Conservation (phyloP, 2,329 filamentous ascomycete species). For the Xylariaceae sp. region DNA sequence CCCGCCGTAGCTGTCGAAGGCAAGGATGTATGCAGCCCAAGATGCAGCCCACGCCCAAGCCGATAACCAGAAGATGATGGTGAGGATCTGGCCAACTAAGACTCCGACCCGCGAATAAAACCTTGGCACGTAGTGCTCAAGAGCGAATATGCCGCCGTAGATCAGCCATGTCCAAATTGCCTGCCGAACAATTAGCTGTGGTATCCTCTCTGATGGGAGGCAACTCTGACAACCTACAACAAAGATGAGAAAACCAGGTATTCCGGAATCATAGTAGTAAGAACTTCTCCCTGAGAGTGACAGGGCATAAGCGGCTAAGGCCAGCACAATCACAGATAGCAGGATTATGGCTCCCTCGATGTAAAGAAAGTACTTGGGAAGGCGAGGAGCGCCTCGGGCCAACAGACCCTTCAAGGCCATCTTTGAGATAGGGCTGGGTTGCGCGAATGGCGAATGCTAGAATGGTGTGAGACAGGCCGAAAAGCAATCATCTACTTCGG, state of each 20-base stretch:
- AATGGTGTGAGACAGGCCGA: no score
- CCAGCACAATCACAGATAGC: constrained; percentile 40
- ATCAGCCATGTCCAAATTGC: constrained; percentile 41
- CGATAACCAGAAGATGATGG: constrained; percentile 44
- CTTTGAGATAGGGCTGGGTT: constrained; percentile 1
- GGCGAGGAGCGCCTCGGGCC: constrained; percentile 36
- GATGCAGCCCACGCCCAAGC: constrained; percentile 43
- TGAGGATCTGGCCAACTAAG: constrained; percentile 36
- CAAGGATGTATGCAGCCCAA: constrained; percentile 30
- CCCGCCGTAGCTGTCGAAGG: constrained; percentile 22
- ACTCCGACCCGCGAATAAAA: constrained; percentile 24
- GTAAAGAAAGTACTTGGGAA: constrained; percentile 37
- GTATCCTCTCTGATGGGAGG: not conserved
- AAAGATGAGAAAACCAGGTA: constrained; percentile 45
- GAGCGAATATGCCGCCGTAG: constrained; percentile 36
- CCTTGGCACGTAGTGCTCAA: constrained; percentile 36
- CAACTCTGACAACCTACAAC: constrained; percentile 37
- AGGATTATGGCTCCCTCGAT: constrained; percentile 38
- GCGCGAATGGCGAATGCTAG: no score
- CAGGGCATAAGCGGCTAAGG: constrained; percentile 40
- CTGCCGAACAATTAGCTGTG: constrained; percentile 28
- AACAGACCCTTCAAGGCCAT: constrained; percentile 34
- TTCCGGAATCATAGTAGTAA: constrained; percentile 30
- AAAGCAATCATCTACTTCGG: no score
- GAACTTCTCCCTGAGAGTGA: constrained; percentile 31